phyloP scores from a whole-genome alignment of 148 eudicot species.

The Vaccinium vitisidaea region DNA sequence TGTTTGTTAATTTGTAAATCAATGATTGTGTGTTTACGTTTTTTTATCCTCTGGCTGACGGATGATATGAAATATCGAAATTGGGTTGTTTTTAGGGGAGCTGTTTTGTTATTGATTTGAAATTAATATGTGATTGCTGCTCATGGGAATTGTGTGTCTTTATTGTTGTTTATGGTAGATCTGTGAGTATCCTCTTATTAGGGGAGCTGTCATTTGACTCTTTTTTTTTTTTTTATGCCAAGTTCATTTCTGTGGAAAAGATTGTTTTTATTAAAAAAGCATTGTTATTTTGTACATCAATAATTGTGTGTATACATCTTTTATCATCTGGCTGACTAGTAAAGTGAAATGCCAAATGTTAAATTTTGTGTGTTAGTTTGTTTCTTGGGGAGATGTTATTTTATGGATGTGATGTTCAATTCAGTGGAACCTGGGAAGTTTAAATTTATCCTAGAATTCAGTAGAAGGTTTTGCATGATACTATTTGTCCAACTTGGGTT shows the following conservation, averaged over 20 bases:
- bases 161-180: not conserved
- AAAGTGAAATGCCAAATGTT: not conserved
- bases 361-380: not conserved
- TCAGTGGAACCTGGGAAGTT: not conserved
- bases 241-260: slow-evolving; percentile 1
- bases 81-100: not conserved
- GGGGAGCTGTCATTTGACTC: not conserved
- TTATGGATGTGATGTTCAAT: not conserved
- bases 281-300: not conserved
- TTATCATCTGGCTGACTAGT: not conserved
- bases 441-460: not conserved
- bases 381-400: not conserved
- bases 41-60: not conserved
- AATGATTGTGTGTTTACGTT: not conserved
- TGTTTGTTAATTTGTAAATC: not conserved
- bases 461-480: not conserved
- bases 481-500: not conserved
- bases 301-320: not conserved
- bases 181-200: not conserved
- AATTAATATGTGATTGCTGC: not conserved
- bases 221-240: not conserved
- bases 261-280: not conserved
- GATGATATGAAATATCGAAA: not conserved
- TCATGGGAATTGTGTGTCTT: not conserved
- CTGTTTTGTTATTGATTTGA: not conserved